phyloP scores from a whole-genome alignment of 805 yeast species.

The Blastobotrys peoriensis region DNA sequence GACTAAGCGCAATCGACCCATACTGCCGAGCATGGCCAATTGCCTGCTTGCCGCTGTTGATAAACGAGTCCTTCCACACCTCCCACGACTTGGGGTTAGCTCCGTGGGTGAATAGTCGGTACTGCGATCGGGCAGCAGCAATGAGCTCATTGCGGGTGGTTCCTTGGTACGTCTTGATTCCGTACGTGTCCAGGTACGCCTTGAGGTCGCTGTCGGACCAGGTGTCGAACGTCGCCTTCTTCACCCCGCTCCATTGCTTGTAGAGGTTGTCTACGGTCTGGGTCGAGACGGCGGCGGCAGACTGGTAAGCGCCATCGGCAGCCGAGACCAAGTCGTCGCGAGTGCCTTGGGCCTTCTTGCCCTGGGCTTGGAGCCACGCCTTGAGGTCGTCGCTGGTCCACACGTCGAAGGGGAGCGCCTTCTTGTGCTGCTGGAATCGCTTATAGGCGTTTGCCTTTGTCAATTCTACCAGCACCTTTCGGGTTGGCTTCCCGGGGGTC shows the following conservation, averaged over 20 bases:
- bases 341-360: conserved; percentile 35
- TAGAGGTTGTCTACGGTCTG: not conserved
- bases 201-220: conserved; percentile 52
- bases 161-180: conserved; percentile 24
- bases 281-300: conserved; percentile 30
- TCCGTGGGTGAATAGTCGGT: conserved; percentile 6
- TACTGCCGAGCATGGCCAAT: not conserved
- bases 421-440: conserved; percentile 32
- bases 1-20: not conserved
- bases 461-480: conserved; percentile 37
- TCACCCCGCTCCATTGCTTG: conserved; percentile 25
- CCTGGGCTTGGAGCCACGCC: conserved; percentile 44
- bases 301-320: conserved; percentile 34
- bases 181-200: conserved; percentile 48
- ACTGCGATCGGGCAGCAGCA: conserved; percentile 13
- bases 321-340: conserved; percentile 36
- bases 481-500: conserved; percentile 25
- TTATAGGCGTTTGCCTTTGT: conserved; percentile 38
- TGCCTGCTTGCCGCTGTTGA: not conserved
- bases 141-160: conserved; percentile 18
- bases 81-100: conserved; percentile 6
- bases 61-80: conserved; percentile 1
- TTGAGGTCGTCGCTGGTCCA: conserved; percentile 49
- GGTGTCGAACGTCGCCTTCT: conserved; percentile 40
- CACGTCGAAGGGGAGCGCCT: conserved; percentile 46